A percentile compares a stretch with the other conserved stretches of the same genome.
phyloP scores from a whole-genome alignment of 2,329 filamentous ascomycete genomes.

The Plenodomus lindquistii region DNA sequence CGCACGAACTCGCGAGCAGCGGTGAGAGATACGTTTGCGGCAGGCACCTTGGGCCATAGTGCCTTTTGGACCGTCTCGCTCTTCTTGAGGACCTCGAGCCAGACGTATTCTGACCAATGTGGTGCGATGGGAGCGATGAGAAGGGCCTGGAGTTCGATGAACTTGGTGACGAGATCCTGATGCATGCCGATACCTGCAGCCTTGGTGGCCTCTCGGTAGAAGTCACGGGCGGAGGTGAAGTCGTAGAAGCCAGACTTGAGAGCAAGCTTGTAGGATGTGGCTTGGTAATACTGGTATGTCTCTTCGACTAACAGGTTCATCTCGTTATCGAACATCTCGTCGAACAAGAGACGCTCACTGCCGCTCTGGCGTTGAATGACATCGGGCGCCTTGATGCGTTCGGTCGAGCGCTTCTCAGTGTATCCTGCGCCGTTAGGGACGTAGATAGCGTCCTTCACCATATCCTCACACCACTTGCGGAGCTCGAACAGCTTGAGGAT shows the following conservation, averaged over 20 bases:
- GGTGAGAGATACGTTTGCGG: conserved; percentile 67
- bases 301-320: conserved; percentile 82
- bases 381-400: conserved; percentile 55
- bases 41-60: conserved; percentile 71
- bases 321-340: conserved; percentile 90
- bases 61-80: conserved; percentile 76
- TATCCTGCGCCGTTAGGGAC: conserved; percentile 51
- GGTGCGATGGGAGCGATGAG: conserved; percentile 83
- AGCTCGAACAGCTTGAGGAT: conserved; percentile 83
- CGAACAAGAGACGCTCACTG: conserved; percentile 78
- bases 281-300: conserved; percentile 74
- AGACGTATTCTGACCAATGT: conserved; percentile 94
- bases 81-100: conserved; percentile 86
- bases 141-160: conserved; percentile 84
- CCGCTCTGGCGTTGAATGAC: conserved; percentile 66
- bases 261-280: conserved; percentile 46
- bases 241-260: conserved; percentile 75
- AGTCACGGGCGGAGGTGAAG: conserved; percentile 83
- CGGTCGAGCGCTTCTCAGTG: conserved; percentile 46
- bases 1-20: conserved; percentile 84
- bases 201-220: conserved; percentile 81
- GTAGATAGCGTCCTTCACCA: conserved; percentile 63
- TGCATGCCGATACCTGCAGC: conserved; percentile 85
- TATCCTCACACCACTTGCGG: conserved; percentile 91
- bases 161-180: conserved; percentile 74